A percentile compares a stretch with the other conserved stretches of the same genome.
phyloP scores from a whole-genome alignment of 2,329 filamentous ascomycete genomes.

The Amphichorda felina region DNA sequence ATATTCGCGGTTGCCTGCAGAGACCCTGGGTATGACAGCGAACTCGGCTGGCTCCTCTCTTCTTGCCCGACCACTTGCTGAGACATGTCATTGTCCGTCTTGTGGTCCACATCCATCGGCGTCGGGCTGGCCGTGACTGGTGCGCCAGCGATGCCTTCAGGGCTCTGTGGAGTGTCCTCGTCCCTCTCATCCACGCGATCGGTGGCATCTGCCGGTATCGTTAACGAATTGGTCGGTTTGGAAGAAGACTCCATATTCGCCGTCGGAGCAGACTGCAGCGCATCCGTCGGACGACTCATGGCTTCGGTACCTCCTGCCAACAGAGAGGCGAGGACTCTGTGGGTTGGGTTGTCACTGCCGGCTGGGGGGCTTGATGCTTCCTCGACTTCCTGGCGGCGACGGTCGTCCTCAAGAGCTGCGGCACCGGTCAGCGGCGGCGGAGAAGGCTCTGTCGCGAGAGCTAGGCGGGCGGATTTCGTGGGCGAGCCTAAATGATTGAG shows the following conservation, averaged over 20 bases:
- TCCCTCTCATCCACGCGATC: slow-evolving; percentile 21
- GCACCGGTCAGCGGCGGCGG: slow-evolving; percentile 38
- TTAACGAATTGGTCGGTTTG: slow-evolving; percentile 20
- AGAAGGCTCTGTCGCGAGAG: slow-evolving; percentile 27
- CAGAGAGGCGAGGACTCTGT: slow-evolving; percentile 39
- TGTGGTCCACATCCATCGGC: slow-evolving; percentile 42
- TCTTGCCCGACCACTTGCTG: slow-evolving; percentile 35
- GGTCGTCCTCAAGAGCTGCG: slow-evolving; percentile 41
- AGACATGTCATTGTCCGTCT: slow-evolving; percentile 20
- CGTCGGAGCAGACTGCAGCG: slow-evolving; percentile 28
- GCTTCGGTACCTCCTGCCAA: slow-evolving; percentile 38
- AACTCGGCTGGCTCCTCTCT: slow-evolving; percentile 35
- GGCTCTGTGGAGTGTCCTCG: slow-evolving; percentile 31
- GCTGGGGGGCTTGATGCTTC: slow-evolving; percentile 25
- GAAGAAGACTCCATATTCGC: slow-evolving; percentile 28
- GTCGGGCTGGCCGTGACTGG: slow-evolving; percentile 37
- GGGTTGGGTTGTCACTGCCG: slow-evolving; percentile 41
- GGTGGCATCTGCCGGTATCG: slow-evolving; percentile 19
- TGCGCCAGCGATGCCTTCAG: slow-evolving; percentile 27
- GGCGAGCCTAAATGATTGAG: slow-evolving; percentile 33
- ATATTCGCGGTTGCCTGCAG: slow-evolving; percentile 29
- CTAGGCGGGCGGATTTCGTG: slow-evolving; percentile 40
- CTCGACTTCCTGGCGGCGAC: slow-evolving; percentile 30
- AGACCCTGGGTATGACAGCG: slow-evolving; percentile 43
- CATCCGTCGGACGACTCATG: slow-evolving; percentile 45